Conservation (phyloP, 139 green algal genomes). For the Desmodesmus armatus region DNA sequence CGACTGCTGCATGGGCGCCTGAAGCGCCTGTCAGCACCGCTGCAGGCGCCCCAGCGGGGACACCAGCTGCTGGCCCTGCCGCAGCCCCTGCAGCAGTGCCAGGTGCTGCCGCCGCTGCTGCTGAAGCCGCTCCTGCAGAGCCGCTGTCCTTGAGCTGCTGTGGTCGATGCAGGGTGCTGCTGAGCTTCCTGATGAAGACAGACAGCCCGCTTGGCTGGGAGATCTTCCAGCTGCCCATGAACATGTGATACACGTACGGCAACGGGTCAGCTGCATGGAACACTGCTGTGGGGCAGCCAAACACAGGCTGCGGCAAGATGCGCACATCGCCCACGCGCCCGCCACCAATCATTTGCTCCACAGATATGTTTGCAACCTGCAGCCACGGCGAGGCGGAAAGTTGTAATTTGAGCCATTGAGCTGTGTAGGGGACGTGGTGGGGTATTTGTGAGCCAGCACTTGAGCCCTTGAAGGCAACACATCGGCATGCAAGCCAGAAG, state of each 20-base stretch:
- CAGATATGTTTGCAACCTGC: too few species aligned
- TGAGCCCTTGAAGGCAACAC: not conserved
- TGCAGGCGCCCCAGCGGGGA: not conserved
- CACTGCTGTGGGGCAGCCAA: constrained; percentile 39
- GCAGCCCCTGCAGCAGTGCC: not conserved
- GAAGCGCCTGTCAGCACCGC: not conserved
- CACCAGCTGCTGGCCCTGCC: not conserved
- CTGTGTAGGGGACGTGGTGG: not conserved
- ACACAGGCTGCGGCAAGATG: constrained; percentile 42
- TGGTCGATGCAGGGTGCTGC: not conserved
- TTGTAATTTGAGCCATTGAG: too few species aligned
- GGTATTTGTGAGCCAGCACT: not conserved
- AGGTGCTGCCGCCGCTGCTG: constrained; percentile 9
- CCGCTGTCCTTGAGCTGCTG: not conserved
- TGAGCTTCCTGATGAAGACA: constrained; percentile 5
- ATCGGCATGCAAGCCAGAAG: too few species aligned
- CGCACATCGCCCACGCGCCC: constrained; percentile 36
- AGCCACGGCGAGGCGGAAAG: too few species aligned
- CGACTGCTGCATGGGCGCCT: too few species aligned
- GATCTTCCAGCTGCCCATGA: constrained; percentile 42
- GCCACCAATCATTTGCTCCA: constrained; percentile 36
- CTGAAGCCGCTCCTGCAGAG: constrained; percentile 25
- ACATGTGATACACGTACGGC: constrained; percentile 50
- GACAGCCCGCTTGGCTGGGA: constrained; percentile 4
- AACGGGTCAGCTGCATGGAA: constrained; percentile 29